phyloP scores from a whole-genome alignment of 805 yeast species.

The Sungouiella blattae region DNA sequence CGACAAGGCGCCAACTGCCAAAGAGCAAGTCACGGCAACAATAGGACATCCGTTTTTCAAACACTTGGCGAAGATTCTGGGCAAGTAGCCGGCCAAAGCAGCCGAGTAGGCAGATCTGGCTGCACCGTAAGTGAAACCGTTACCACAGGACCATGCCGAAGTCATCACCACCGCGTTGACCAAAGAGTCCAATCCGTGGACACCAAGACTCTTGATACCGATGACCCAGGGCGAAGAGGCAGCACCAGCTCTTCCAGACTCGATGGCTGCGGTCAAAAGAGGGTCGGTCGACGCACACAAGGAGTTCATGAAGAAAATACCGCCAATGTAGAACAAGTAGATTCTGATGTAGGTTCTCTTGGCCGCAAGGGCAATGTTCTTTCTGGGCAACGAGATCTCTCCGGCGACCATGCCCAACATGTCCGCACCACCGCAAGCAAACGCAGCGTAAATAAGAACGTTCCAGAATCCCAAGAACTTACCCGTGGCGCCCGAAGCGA shows the following conservation, averaged over 20 bases:
- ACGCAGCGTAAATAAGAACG: constrained; percentile 60
- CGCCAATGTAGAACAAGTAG: constrained; percentile 35
- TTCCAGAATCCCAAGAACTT: constrained; percentile 63
- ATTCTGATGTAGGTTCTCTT: constrained; percentile 32
- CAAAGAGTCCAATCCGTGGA: constrained; percentile 31
- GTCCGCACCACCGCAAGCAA: constrained; percentile 55
- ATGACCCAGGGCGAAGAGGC: constrained; percentile 38
- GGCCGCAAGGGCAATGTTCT: constrained; percentile 31
- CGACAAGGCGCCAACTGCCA: constrained; percentile 29
- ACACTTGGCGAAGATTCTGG: constrained; percentile 59
- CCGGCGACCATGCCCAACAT: constrained; percentile 30
- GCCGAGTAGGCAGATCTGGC: constrained; percentile 49
- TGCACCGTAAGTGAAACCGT: constrained; percentile 33
- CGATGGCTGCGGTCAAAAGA: constrained; percentile 20
- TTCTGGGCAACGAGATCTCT: constrained; percentile 45
- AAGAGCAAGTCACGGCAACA: constrained; percentile 47
- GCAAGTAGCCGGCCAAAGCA: constrained; percentile 84
- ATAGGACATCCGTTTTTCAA: constrained; percentile 69
- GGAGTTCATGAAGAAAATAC: constrained; percentile 34
- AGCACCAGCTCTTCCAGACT: constrained; percentile 33
- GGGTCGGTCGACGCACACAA: constrained; percentile 34
- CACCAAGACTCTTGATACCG: constrained; percentile 33
- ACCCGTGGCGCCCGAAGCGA: constrained; percentile 50
- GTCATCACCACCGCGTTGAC: constrained; percentile 32
- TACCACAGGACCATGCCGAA: constrained; percentile 38